These are phyloP conservation scores for Leccinum obscurum DNA, from an alignment of 768 basidiomycete species.

Conservation along the genomic window DNA sequence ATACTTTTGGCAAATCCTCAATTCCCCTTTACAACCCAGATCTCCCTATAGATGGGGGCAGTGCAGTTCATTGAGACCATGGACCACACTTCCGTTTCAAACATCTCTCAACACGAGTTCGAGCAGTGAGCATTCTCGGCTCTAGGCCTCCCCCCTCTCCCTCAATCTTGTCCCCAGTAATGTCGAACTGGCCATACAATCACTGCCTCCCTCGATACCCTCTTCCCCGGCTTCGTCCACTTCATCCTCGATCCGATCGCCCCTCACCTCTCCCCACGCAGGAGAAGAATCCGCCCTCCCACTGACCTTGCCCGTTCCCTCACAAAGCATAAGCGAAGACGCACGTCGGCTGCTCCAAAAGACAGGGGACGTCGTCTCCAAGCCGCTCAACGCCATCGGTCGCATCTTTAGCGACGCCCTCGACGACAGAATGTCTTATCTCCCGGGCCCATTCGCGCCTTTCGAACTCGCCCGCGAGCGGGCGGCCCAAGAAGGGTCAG, in stretches of 20 bases:
- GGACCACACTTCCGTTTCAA: conserved; percentile 94
- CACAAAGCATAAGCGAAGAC: conserved; percentile 51
- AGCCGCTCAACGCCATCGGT: conserved; percentile 86
- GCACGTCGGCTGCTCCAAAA: conserved; percentile 83
- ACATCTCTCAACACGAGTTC: conserved; percentile 92
- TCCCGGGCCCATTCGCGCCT: conserved; percentile 70
- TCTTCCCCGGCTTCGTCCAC: conserved; percentile 33
- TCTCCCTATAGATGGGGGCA: conserved; percentile 75
- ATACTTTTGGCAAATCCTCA: not conserved
- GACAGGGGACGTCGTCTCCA: conserved; percentile 88
- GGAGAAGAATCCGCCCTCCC: conserved; percentile 91
- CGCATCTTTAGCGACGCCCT: conserved; percentile 86
- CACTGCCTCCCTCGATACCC: conserved; percentile 37
- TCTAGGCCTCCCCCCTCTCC: not conserved
- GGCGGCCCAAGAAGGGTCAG: conserved; percentile 39
- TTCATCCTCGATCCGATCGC: conserved; percentile 37
- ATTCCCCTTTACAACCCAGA: conserved; percentile 8
- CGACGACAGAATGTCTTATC: conserved; percentile 64
- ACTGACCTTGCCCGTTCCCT: conserved; percentile 59
- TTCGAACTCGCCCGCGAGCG: conserved; percentile 62
- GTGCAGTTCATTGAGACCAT: conserved; percentile 98
- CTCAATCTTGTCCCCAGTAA: conserved; percentile 38
- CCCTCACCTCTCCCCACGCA: conserved; percentile 49
- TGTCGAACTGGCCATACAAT: conserved; percentile 60
- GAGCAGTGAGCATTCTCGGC: conserved; percentile 55